phyloP scores from a whole-genome alignment of 768 basidiomycete species.

The Podaxis sp. region DNA sequence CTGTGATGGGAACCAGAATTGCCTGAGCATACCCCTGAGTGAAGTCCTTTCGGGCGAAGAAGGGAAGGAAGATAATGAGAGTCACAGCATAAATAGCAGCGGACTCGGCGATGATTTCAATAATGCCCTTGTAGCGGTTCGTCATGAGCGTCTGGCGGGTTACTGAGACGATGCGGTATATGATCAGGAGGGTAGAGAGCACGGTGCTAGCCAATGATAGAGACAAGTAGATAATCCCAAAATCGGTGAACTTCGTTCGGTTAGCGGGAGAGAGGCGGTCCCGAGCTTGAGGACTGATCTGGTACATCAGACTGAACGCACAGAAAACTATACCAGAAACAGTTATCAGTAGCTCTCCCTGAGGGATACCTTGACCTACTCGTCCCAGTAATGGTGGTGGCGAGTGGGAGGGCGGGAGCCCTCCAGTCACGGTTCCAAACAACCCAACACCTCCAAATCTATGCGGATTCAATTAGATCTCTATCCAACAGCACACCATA shows the following conservation, averaged over 20 bases:
- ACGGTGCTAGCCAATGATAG: conserved; percentile 7
- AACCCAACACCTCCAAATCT: conserved; percentile 13
- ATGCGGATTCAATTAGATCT: not conserved
- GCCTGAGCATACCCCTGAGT: conserved; percentile 12
- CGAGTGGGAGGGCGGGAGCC: not conserved
- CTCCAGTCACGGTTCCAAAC: conserved; percentile 10
- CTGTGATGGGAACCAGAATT: conserved; percentile 9
- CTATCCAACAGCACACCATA: not conserved
- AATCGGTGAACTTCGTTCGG: conserved; percentile 1
- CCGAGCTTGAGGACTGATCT: conserved; percentile 3
- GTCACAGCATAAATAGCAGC: conserved; percentile 11
- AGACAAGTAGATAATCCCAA: conserved; percentile 3
- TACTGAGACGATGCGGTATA: conserved; percentile 4
- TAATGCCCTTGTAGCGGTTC: conserved; percentile 1
- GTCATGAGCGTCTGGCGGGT: not conserved
- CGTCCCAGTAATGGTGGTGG: not conserved
- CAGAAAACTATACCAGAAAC: conserved; percentile 2
- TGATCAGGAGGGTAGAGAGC: conserved; percentile 2
- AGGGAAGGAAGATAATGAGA: conserved; percentile 8
- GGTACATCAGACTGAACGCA: conserved; percentile 3
- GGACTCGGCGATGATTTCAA: conserved; percentile 9
- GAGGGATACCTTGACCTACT: not conserved
- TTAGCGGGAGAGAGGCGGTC: not conserved
- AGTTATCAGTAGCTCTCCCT: not conserved
- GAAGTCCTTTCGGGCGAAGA: conserved; percentile 5